Conservation (phyloP, 208 protist species). For the Borovskyia barvae region DNA sequence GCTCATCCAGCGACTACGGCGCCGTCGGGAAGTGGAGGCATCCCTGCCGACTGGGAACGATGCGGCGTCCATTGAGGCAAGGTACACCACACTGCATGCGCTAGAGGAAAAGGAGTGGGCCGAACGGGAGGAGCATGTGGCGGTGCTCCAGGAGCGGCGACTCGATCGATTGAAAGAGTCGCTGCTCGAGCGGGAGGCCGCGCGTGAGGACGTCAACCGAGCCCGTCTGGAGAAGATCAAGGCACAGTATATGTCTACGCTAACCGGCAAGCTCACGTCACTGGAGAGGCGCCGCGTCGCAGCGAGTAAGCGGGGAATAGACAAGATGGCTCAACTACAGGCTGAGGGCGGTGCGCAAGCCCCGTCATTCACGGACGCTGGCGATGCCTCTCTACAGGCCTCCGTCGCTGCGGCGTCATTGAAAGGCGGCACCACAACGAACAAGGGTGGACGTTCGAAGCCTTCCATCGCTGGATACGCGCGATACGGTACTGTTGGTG, state of each 20-base stretch:
- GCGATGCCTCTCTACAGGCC: neutral
- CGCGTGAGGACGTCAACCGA: constrained; percentile 54
- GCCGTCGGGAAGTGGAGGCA: constrained; percentile 77
- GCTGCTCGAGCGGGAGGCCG: constrained; percentile 62
- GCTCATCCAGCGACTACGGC: constrained; percentile 85
- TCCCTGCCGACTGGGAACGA: constrained; percentile 46
- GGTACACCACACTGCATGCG: constrained; percentile 53
- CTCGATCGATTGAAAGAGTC: constrained; percentile 52
- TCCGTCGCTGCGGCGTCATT: neutral
- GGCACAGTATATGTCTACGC: constrained; percentile 35
- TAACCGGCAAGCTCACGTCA: constrained; percentile 44
- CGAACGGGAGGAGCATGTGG: constrained; percentile 80
- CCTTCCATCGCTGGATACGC: constrained; percentile 21
- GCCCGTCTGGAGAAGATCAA: constrained; percentile 62
- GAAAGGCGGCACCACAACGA: neutral
- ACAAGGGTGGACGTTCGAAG: neutral
- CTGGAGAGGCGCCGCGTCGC: constrained; percentile 34
- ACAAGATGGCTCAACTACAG: constrained; percentile 14
- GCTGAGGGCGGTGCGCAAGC: constrained; percentile 1
- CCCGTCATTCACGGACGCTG: neutral
- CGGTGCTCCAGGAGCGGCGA: constrained; percentile 68
- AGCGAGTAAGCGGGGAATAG: constrained; percentile 29
- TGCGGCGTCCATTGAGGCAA: constrained; percentile 44
- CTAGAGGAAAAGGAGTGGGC: constrained; percentile 87
- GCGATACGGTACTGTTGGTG: constrained; percentile 24